Evolutionary conservation across 345 rosid genomes (phyloP).

Genomic region (Citrus cavaleriei): DNA sequence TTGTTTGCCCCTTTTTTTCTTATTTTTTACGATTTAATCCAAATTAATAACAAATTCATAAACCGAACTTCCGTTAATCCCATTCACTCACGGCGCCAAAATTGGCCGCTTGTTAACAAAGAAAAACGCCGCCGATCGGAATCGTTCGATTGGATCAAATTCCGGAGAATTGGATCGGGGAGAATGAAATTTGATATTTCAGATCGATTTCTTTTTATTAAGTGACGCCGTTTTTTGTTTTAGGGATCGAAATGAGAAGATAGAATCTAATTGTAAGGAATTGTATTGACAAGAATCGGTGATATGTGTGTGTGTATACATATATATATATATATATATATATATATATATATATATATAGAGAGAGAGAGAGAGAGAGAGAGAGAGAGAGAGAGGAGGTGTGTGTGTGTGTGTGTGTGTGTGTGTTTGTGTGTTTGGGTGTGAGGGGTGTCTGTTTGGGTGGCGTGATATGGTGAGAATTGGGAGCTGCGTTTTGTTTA

Average conservation of each 20-base stretch:
- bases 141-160: conserved; percentile 1
- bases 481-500: not conserved
- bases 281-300: not conserved
- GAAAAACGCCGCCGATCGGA: conserved; percentile 16
- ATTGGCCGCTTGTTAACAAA: not conserved
- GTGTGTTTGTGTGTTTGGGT: not conserved
- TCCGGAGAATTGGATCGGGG: not conserved
- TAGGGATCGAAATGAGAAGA: not conserved
- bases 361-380: no score
- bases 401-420: not conserved
- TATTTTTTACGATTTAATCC: conserved; percentile 17
- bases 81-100: conserved; percentile 22
- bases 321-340: no score
- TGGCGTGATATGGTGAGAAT: not conserved
- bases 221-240: not conserved
- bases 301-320: no score
- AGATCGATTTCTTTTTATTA: no score
- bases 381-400: no score
- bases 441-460: not conserved
- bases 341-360: no score
- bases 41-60: conserved; percentile 23
- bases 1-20: not conserved
- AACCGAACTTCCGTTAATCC: conserved; percentile 10
- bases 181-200: not conserved
- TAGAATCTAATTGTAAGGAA: not conserved